These are phyloP conservation scores for Xerocomus brunneocitrinus DNA, from an alignment of 768 basidiomycete species.

Conservation along the genomic window DNA sequence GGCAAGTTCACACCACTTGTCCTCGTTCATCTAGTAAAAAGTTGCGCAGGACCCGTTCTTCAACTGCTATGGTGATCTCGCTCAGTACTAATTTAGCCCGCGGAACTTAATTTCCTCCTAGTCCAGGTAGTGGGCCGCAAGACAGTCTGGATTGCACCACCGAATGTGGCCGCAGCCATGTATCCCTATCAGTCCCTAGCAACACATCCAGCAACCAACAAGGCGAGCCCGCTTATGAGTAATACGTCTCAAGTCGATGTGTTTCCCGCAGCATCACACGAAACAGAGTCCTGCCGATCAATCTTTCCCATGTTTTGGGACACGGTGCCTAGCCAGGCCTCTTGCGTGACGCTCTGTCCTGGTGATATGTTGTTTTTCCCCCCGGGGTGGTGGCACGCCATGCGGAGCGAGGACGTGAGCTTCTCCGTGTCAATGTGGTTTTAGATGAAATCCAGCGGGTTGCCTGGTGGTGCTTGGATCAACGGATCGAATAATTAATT, in stretches of 20 bases:
- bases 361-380: constrained; percentile 91
- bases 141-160: constrained; percentile 89
- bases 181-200: constrained; percentile 41
- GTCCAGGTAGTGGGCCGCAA: constrained; percentile 89
- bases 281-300: constrained; percentile 17
- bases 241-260: constrained; percentile 88
- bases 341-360: constrained; percentile 60
- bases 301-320: constrained; percentile 51
- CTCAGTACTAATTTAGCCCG: neutral
- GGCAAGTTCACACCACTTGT: constrained; percentile 38
- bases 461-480: constrained; percentile 17
- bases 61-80: constrained; percentile 75
- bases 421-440: constrained; percentile 94
- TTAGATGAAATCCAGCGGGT: constrained; percentile 36
- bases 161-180: constrained; percentile 53
- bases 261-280: constrained; percentile 38
- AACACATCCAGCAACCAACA: constrained; percentile 33
- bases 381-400: constrained; percentile 92
- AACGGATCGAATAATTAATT: constrained; percentile 1
- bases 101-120: constrained; percentile 28
- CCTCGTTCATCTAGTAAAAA: constrained; percentile 8
- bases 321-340: constrained; percentile 55
- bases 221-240: constrained; percentile 46
- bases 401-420: constrained; percentile 77
- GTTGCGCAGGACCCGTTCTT: constrained; percentile 79